Base-by-base conservation (phyloP, 1,284 basidiomycete species). In the Sanghuangporus sanghuang region DNA sequence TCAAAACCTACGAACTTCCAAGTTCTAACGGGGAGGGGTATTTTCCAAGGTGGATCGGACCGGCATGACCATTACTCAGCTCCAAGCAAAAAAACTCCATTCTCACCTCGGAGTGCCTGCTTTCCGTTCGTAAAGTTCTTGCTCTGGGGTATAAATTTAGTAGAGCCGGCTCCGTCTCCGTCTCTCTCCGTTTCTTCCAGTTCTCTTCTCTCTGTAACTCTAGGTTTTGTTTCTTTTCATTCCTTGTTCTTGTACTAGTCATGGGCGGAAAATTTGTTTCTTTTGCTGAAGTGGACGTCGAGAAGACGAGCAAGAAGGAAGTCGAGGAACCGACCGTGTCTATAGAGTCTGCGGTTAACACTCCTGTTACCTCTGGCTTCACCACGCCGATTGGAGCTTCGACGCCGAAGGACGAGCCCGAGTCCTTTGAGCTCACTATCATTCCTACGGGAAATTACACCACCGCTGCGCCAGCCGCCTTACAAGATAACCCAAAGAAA, bases 281-380 rank as follows among this genome's bases (percentile, higher is more conserved):
- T 12, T 59, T 59, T 23, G 57, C 35, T 7, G 57, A 48, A 9
- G 57, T 59, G 23, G 57, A 59, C 14, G 5, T 56, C 53, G 60
- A 56, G 14, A 38, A 9, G 21, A 55, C 4, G 23, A 40, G 52
- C 8, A 55, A 54, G 11, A 21, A 27, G 12, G 16, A 46, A 27
- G 39, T 35, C 11, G 52, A 61, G 21, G 52, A 48, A 7, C 52
- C 60, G 18, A 39, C 27, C 35, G 50, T 61, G 49, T 18, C 38
- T 9, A 16, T 55, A 36, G 36, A 35, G 21, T 49, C 57, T 18
- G 42, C 57, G 3, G 57, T 27, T 1, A 59, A 40, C n/a, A 49
- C 57, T 9, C 57, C 57, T 14, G 35, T 16, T 9, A 54, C 49
- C 9, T 42, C 52, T 16, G 60, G 52, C 14, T 61, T n/a, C 52